Conservation (phyloP, 176 grass and related monocot genomes). For the Oryza nivara region DNA sequence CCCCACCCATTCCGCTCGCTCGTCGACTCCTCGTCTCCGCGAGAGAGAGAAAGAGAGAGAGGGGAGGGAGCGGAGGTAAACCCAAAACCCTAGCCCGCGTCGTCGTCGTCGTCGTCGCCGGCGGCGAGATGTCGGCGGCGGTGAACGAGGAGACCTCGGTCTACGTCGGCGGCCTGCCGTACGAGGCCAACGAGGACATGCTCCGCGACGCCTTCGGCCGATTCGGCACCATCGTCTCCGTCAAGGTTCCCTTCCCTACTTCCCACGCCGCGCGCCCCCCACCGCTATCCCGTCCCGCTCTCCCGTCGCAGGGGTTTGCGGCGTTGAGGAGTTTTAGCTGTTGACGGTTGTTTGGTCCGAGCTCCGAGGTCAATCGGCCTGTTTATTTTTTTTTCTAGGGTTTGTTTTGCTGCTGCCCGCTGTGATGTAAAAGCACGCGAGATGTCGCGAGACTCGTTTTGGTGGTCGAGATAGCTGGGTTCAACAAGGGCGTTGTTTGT, state of each 20-base stretch:
- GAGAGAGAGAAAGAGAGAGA: neutral
- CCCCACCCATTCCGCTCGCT: neutral
- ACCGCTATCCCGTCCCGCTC: neutral
- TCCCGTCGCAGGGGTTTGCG: neutral
- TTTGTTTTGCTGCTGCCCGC: conserved; percentile 25
- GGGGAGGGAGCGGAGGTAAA: neutral
- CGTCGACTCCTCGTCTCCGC: conserved; percentile 19
- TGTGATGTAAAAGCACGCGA: neutral
- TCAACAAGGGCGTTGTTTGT: neutral
- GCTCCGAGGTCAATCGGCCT: neutral
- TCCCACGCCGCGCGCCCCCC: neutral
- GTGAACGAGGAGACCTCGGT: conserved; percentile 78
- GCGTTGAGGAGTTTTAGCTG: neutral
- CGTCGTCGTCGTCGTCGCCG: neutral
- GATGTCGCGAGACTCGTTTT: neutral
- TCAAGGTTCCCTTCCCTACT: conserved; percentile 53
- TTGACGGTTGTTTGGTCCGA: neutral
- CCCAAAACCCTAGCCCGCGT: conserved; percentile 52
- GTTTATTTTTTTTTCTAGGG: neutral
- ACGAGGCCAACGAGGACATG: conserved; percentile 68
- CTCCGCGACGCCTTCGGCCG: conserved; percentile 64
- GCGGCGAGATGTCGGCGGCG: conserved; percentile 51
- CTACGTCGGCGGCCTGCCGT: conserved; percentile 79
- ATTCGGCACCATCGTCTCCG: conserved; percentile 71
- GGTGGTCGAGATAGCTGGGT: neutral